A percentile compares a stretch with the other conserved stretches of the same genome.
Conservation (phyloP, 192 early-diverging fungal genomes). For the Ambispora gerdemannii region DNA sequence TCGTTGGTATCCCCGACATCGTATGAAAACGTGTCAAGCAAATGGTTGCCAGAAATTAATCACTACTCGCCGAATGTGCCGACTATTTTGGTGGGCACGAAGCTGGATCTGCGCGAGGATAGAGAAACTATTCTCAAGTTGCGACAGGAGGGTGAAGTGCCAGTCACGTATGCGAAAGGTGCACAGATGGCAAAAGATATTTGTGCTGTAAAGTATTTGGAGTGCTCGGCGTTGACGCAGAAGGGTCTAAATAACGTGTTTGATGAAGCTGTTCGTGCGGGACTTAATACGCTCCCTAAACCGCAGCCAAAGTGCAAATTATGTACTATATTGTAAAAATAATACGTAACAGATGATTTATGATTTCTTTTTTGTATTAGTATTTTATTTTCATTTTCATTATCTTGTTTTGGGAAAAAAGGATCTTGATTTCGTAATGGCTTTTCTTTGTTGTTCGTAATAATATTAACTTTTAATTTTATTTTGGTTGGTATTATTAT, state of each 20-base stretch:
- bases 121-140: slow-evolving; percentile 83
- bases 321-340: slow-evolving; percentile 78
- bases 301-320: slow-evolving; percentile 65
- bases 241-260: slow-evolving; percentile 98
- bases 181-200: slow-evolving; percentile 87
- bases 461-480: no score
- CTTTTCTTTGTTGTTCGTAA: no score
- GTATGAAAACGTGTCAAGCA: slow-evolving; percentile 95
- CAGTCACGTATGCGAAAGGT: slow-evolving; percentile 86
- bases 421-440: no score
- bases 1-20: slow-evolving; percentile 93
- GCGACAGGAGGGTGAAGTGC: slow-evolving; percentile 78
- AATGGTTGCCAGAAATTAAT: slow-evolving; percentile 95
- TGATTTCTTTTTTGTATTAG: no score
- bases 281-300: slow-evolving; percentile 68
- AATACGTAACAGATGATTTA: no score
- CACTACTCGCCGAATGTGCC: slow-evolving; percentile 95
- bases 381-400: no score
- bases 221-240: slow-evolving; percentile 97
- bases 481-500: no score
- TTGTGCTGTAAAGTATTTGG: slow-evolving; percentile 86
- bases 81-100: slow-evolving; percentile 94
- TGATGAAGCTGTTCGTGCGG: slow-evolving; percentile 96
- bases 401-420: no score
- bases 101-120: slow-evolving; percentile 97